A percentile compares a stretch with the other conserved stretches of the same genome.
phyloP scores from a whole-genome alignment of 2,329 filamentous ascomycete genomes.

The Bipolaris cookei region DNA sequence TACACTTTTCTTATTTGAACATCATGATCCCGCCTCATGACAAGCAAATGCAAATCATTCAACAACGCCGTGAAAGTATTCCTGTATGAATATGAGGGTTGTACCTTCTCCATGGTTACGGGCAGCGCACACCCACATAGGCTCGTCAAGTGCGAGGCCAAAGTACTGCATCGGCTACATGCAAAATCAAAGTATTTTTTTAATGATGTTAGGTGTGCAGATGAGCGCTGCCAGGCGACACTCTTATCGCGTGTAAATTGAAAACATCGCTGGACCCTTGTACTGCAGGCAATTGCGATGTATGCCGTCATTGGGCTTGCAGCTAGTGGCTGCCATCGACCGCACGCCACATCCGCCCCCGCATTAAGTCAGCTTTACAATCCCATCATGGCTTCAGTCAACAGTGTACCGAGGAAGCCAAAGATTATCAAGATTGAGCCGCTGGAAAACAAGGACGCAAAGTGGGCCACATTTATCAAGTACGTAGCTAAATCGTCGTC shows the following conservation, averaged over 20 bases:
- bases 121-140: not conserved
- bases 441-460: conserved; percentile 48
- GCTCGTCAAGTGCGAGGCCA: not conserved
- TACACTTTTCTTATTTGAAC: not conserved
- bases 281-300: conserved; percentile 12
- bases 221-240: not conserved
- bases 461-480: conserved; percentile 51
- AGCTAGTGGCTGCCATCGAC: conserved; percentile 1
- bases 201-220: too few species aligned
- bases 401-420: conserved; percentile 28
- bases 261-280: not conserved
- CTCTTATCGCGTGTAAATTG: not conserved
- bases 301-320: conserved; percentile 13
- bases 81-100: not conserved
- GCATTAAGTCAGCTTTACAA: not conserved
- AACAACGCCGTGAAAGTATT: not conserved
- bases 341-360: conserved; percentile 1
- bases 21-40: not conserved
- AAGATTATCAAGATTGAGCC: conserved; percentile 46
- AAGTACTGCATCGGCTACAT: not conserved
- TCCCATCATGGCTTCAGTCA: conserved; percentile 22
- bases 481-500: conserved; percentile 15
- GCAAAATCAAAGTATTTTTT: not conserved
- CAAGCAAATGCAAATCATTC: not conserved
- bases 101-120: not conserved